Base-by-base conservation (phyloP, 2,329 filamentous ascomycete genomes). In the Diaporthe helianthi region DNA sequence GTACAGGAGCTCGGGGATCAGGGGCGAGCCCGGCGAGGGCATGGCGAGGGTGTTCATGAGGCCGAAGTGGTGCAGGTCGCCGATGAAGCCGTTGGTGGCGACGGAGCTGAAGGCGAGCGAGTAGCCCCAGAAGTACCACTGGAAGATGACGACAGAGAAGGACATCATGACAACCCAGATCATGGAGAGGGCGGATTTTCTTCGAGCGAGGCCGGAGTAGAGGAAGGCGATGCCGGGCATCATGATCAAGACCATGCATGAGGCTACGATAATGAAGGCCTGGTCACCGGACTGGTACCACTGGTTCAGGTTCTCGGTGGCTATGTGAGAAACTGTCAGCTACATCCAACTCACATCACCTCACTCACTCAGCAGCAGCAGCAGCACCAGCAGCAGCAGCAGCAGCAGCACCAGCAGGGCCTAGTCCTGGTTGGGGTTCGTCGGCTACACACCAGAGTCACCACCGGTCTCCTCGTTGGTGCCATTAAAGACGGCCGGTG, bases 101-200 rank as follows among this genome's bases (percentile, higher is more conserved):
- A 89, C 89, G 52, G 87, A 85, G 77, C 92, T 96, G 82, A 98
- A 98, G 65, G 95, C 94, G 71, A 99, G 86, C 17, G 95, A 97
- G 81, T 97, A 99, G 46, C 96, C 96, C 95, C 96, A 98, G 81
- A 99, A 98, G 78, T 98, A 98, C 96, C 96, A 99, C 83, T 99
- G 96, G 84, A 99, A 98, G 68, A 93, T 92, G 79, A 98, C 87
- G 78, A 98, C 90, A 58, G 93, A 94, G 78, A 92, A 92, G 55
- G 94, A 96, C 80, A 92, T 95, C 93, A 99, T 97, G 83, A 92
- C 94, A 17, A 95, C 94, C 93, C 94, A 98, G 77, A 99, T 96
- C 85, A 98, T 92, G 73, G 94, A 97, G 52, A 99, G 87, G 36
- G 96, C 96, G 6, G 96, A 98, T 85, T 99, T 99, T 85, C 96